Conservation (phyloP, 768 basidiomycete species). For the Podaxis rugospora region DNA sequence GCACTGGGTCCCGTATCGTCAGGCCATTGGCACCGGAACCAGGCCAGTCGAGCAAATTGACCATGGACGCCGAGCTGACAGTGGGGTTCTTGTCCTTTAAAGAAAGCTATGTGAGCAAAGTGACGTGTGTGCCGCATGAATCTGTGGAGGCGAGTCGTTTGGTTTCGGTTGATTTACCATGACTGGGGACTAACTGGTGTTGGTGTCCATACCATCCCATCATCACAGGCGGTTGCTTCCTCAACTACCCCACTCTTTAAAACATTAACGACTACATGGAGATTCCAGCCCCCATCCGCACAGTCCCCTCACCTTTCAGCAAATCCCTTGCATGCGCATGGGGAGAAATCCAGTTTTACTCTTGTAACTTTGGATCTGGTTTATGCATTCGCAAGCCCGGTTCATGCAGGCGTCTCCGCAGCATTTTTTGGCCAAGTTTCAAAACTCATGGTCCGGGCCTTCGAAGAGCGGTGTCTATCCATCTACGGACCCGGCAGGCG, state of each 20-base stretch:
- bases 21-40: constrained; percentile 18
- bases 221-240: constrained; percentile 60
- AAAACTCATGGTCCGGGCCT: constrained; percentile 86
- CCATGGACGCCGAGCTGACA: constrained; percentile 79
- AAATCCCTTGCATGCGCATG: neutral
- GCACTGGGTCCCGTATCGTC: constrained; percentile 68
- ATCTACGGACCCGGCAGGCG: constrained; percentile 56
- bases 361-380: constrained; percentile 80
- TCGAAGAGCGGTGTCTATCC: constrained; percentile 76
- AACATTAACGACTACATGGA: constrained; percentile 67
- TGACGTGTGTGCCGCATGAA: constrained; percentile 74
- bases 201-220: neutral
- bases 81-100: constrained; percentile 85
- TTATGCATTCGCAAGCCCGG: constrained; percentile 83
- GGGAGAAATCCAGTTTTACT: constrained; percentile 45
- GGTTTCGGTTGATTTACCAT: neutral
- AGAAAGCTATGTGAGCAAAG: constrained; percentile 84
- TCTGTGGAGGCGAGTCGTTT: constrained; percentile 66
- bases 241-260: constrained; percentile 74
- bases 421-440: constrained; percentile 86
- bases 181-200: constrained; percentile 6
- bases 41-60: constrained; percentile 4
- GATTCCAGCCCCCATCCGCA: constrained; percentile 55
- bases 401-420: constrained; percentile 80
- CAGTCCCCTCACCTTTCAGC: constrained; percentile 33